Percentiles rank a stretch among this genome's conserved stretches.
phyloP scores from a whole-genome alignment of 441 rosid species.

The Euphorbia celastroides region DNA sequence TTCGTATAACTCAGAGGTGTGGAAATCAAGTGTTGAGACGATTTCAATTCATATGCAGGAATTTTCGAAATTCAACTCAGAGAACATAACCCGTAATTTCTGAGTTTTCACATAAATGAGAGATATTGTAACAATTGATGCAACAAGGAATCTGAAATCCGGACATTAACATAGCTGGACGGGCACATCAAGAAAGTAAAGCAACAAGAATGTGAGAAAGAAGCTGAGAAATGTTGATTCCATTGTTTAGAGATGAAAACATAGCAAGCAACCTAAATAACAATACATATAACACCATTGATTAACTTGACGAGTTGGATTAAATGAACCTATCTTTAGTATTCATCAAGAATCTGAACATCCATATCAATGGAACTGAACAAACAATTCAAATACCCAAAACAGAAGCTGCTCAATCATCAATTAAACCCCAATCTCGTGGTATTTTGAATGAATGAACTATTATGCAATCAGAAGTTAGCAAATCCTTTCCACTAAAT shows the following conservation, averaged over 20 bases:
- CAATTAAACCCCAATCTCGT: neutral
- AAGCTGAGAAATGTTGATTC: neutral
- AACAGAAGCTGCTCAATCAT: neutral
- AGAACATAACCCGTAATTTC: neutral
- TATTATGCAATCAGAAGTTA: neutral
- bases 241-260: neutral
- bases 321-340: neutral
- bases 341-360: slow-evolving; percentile 8
- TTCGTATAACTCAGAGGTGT: neutral
- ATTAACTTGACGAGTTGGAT: too few relatives aligned
- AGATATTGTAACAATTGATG: neutral
- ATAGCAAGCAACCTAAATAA: neutral
- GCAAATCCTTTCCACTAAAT: neutral
- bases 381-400: neutral
- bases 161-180: neutral
- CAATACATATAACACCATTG: neutral
- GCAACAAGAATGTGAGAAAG: neutral
- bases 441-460: neutral
- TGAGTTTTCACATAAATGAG: neutral
- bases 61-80: too few relatives aligned
- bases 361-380: neutral
- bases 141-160: neutral
- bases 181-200: neutral
- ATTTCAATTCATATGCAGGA: too few relatives aligned
- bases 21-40: too few relatives aligned